Base-by-base conservation (phyloP, 352 stramenopile genomes). In the Phytophthora uliginosa region DNA sequence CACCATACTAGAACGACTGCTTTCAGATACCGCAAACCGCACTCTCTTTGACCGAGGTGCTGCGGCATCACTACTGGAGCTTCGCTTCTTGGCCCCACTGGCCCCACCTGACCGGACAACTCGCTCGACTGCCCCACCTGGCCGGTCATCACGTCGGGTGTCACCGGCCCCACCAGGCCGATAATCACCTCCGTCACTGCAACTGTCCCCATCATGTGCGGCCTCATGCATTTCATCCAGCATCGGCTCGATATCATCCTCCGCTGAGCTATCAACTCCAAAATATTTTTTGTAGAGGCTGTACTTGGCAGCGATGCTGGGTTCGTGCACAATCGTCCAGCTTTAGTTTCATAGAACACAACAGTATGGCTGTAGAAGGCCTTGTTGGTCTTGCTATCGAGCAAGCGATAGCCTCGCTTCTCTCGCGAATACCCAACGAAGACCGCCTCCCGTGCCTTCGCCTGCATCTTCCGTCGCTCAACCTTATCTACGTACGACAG, bases 351-450 rank as follows among this genome's bases (percentile, higher is more conserved):
- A 48, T 48, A 48, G 34, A 48, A 48, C 13, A 48, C 40, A 15
- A 48, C 40, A 22, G 40, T 48, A 48, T 48, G 40, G 6, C 40
- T 48, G 40, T 48, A 48, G 3, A 48, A 48, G 15, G 15, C 40
- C 40, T 22, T 48, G 40, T 48, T 48, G 15, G 40, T 48, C 15
- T 48, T 48, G 15, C 40, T 48, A 48, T 48, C 18, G 6, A 48
- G 40, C 40, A 48, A 48, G 15, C 40, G 40, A 48, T 48, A 20
- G 15, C 17, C 40, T 48, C 40, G 40, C 40, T 48, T 48, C 18
- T 53, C n/a, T 53, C 47, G 47, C 47, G 47, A 53, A 4, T 53
- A 53, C 0, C 47, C 47, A 53, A 53, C 40, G 18, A 48, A 48
- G 2, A 48, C 40, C 40, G 40, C 15, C 40, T 22, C 40, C 40